Evolutionary conservation across 371 early-diverging fungal genomes (phyloP), one percentile per base, ranked within the genome.

Genomic region (Mortierella sp.): DNA sequence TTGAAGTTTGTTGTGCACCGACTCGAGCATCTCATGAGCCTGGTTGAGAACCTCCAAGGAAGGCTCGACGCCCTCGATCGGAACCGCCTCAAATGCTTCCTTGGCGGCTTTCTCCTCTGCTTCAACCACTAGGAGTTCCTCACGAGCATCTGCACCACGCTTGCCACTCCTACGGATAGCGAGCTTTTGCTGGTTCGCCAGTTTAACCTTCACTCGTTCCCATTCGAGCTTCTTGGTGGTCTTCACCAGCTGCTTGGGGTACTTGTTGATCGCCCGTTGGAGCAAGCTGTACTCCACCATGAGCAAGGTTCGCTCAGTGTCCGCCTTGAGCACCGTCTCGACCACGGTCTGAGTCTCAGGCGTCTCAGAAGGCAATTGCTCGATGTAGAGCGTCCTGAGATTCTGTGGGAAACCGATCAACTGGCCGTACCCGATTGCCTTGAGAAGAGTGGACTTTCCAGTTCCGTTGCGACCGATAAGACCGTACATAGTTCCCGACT

Each of bases 381-480:
- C 89, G 52, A 98, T 91, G 66, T 93, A 90, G 23, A 95, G 85
- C 3, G 94, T 92, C 26, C 82, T 69, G 24, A 94, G 57, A 70
- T 92, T 93, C 54, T 82, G 84, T 0, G 95, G 95, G 47, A 94
- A 84, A 6, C 95, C 95, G 43, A 93, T 83, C 51, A 96, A 68
- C n/a, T 82, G 80, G 24, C 87, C 86, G 49, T 90, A 82, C 14
- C 87, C 93, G 50, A 95, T 84, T 21, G 87, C 84, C 56, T 83
- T 85, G 57, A 98, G 83, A 49, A 98, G 80, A 0, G 92, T 91
- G 31, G 94, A 91, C 79, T 96, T 98, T 8, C 97, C 98, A n/a
- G 87, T 86, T 23, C 98, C 97, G 81, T 96, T 98, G 50, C 89
- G 84, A 7, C 96, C 97, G 10, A 94, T 79, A 8, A 98, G 80